Evolutionary conservation across 306 rosid genomes (phyloP).

Genomic region (Quercus glauca): DNA sequence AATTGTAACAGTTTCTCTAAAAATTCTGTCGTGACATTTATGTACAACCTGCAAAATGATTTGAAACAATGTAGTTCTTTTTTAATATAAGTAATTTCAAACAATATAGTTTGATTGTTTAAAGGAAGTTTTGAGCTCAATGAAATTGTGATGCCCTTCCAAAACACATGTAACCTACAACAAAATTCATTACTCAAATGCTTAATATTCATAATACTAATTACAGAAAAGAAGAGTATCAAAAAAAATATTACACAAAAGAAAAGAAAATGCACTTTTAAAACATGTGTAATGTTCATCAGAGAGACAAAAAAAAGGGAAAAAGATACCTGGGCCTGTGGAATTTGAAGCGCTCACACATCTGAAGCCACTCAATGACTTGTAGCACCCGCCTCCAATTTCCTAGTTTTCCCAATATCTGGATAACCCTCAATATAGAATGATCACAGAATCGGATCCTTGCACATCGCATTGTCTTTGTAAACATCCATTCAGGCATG

Average conservation of each 20-base stretch:
- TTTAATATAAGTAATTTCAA: neutral
- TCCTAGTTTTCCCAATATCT: conserved; percentile 73
- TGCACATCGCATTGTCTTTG: conserved; percentile 90
- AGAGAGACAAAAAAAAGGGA: conserved; percentile 8
- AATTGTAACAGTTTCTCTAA: neutral
- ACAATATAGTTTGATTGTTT: neutral
- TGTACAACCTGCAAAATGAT: neutral
- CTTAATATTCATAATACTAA: neutral
- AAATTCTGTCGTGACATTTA: neutral
- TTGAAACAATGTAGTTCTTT: neutral
- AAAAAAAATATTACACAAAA: neutral
- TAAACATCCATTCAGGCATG: conserved; percentile 90
- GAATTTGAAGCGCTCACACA: conserved; percentile 76
- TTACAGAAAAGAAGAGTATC: neutral
- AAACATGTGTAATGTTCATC: neutral
- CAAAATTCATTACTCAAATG: neutral
- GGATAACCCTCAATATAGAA: conserved; percentile 77
- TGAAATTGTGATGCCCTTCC: neutral
- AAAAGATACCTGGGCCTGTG: conserved; percentile 57
- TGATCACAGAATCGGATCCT: conserved; percentile 75
- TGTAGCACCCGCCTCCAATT: conserved; percentile 92
- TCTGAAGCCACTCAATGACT: conserved; percentile 96
- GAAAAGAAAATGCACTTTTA: neutral
- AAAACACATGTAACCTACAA: neutral
- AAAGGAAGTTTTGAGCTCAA: neutral